Evolutionary conservation across 1,284 basidiomycete genomes (phyloP), one percentile per base, ranked within the genome.

Genomic region (Trichosporon coremiiforme): DNA sequence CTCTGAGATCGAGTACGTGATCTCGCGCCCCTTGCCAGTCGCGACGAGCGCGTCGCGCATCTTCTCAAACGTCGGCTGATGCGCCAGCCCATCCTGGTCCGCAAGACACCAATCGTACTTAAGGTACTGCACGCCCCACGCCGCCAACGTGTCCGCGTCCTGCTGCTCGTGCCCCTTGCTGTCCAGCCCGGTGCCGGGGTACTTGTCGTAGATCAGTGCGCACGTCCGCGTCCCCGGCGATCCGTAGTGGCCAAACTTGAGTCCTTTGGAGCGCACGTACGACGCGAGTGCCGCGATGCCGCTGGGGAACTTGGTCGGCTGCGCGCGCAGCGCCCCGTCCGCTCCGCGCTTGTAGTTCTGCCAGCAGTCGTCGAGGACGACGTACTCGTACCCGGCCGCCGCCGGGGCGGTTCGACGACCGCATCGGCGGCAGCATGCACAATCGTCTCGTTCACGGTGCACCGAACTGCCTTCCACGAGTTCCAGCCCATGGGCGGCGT

Each of bases 61-160:
- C 65, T 20, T 22, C 41, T 41, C 25, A 25, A 66, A 66, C 31
- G 65, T 45, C 5, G 65, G 45, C 29, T 4, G 25, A 10, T 66
- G 25, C 29, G 9, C 3, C 45, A 53, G 65, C 17, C 45, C 65
- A 31, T 65, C 45, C 45, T 53, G 3, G 47, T 53, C 65, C 3
- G 65, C 65, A 4, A 50, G 65, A 25, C 65, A 66, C 65, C 65
- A 66, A 47, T 66, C 65, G 65, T 66, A 66, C 65, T 66, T 66
- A 47, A 66, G 45, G 31, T 53, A 66, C 25, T 66, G 41, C 3
- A 53, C 47, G 45, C 65, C 65, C 65, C 65, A 50, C 15, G 45
- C 22, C 25, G 65, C 65, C 25, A 13, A 66, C 29, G 29, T 35
- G 29, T 66, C 13, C 3, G 65, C 65, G 20, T 66, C 65, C 45